phyloP scores from a whole-genome alignment of 257 asterid genomes.

The Paulownia fortunei region DNA sequence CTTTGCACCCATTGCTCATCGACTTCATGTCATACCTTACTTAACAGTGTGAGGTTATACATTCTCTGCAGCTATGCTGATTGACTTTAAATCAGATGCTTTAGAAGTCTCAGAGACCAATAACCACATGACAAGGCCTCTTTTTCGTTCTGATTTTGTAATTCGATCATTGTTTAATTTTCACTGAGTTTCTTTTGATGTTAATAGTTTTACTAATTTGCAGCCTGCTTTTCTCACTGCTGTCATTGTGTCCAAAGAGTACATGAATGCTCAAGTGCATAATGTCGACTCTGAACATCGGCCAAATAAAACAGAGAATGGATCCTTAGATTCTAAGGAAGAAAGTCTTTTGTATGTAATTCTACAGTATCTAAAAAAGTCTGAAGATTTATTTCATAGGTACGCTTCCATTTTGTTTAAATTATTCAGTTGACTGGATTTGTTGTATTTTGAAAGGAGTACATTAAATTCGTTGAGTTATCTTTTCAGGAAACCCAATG shows the following conservation, averaged over 20 bases:
- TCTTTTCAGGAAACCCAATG: slow-evolving; percentile 62
- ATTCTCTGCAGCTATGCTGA: slow-evolving; percentile 2
- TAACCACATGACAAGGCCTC: neutral
- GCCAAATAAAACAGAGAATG: slow-evolving; percentile 43
- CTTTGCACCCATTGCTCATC: neutral
- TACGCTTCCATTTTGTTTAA: slow-evolving; percentile 30
- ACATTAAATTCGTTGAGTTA: slow-evolving; percentile 27
- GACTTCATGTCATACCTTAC: slow-evolving; percentile 7
- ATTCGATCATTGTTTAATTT: neutral
- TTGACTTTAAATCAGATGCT: slow-evolving; percentile 10
- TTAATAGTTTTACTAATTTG: neutral
- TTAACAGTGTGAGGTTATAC: neutral
- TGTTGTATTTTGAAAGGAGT: slow-evolving; percentile 1
- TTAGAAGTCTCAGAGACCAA: slow-evolving; percentile 17
- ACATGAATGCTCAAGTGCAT: slow-evolving; percentile 39
- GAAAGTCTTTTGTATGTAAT: slow-evolving; percentile 52
- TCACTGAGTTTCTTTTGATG: slow-evolving; percentile 15
- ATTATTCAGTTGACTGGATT: slow-evolving; percentile 16
- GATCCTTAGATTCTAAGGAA: slow-evolving; percentile 43
- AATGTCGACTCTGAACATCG: slow-evolving; percentile 41
- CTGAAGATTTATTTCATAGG: slow-evolving; percentile 73
- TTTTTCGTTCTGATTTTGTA: slow-evolving; percentile 1
- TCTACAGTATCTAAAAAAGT: slow-evolving; percentile 56
- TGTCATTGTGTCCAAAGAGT: slow-evolving; percentile 51
- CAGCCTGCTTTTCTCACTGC: slow-evolving; percentile 91